These are phyloP conservation scores for Pyrenophora graminea DNA, from an alignment of 2,329 filamentous ascomycete species.

Conservation along the genomic window DNA sequence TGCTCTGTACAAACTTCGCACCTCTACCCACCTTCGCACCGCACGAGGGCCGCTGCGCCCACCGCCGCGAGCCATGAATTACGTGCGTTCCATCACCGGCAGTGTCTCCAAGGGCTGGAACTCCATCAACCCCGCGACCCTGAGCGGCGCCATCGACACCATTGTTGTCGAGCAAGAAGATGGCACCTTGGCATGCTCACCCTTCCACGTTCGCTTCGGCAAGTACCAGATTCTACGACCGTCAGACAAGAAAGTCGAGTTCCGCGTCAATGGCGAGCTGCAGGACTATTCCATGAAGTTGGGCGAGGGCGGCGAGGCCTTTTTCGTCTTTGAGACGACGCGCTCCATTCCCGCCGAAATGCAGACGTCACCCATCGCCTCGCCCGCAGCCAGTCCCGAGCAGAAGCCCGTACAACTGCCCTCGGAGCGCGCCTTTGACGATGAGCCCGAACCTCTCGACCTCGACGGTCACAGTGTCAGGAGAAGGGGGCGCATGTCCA, in stretches of 20 bases:
- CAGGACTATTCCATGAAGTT: constrained; percentile 98
- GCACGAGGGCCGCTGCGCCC: constrained; percentile 12
- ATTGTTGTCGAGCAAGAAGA: constrained; percentile 97
- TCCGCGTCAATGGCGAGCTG: constrained; percentile 88
- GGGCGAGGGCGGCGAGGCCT: constrained; percentile 94
- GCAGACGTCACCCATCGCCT: constrained; percentile 92
- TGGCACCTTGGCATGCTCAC: constrained; percentile 84
- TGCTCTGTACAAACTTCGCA: not conserved
- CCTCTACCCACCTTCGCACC: not conserved
- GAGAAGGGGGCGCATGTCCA: constrained; percentile 37
- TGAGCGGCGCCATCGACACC: constrained; percentile 97
- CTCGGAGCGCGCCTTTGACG: constrained; percentile 58
- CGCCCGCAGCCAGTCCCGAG: constrained; percentile 81
- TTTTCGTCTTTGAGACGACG: constrained; percentile 97
- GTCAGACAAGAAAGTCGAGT: constrained; percentile 98
- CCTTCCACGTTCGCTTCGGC: constrained; percentile 97
- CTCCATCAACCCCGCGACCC: constrained; percentile 95
- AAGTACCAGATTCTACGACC: constrained; percentile 96
- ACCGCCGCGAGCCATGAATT: constrained; percentile 72
- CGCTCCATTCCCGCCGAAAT: constrained; percentile 89
- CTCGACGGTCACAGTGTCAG: constrained; percentile 56
- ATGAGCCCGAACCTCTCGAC: constrained; percentile 74
- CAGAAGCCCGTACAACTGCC: constrained; percentile 58
- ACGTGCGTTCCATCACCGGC: constrained; percentile 92
- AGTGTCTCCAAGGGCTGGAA: constrained; percentile 99